phyloP scores from a whole-genome alignment of 1,139 yeast species.

The Suhomyces terraborum region DNA sequence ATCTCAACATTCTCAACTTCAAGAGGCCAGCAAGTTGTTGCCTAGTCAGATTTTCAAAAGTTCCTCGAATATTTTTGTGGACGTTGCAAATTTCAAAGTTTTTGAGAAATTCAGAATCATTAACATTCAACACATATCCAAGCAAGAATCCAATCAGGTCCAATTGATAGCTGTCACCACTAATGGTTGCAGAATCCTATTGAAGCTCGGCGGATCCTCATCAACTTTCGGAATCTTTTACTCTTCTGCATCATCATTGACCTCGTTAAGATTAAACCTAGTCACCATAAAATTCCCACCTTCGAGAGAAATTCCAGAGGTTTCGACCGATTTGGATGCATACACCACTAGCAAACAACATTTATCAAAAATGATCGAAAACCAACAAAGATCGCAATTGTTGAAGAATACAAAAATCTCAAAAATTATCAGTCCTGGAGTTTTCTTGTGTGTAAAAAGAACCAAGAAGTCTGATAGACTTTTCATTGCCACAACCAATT shows the following conservation, averaged over 20 bases:
- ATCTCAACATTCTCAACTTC: constrained; percentile 33
- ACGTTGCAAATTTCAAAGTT: constrained; percentile 43
- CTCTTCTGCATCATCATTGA: constrained; percentile 11
- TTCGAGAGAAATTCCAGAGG: constrained; percentile 59
- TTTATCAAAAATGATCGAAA: constrained; percentile 42
- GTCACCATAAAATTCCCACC: constrained; percentile 75
- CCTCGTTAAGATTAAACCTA: constrained; percentile 36
- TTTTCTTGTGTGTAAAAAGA: constrained; percentile 57
- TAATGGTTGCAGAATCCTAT: constrained; percentile 78
- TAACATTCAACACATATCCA: constrained; percentile 62
- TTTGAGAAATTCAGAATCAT: constrained; percentile 57
- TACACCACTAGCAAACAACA: constrained; percentile 46
- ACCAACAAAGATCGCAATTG: constrained; percentile 49
- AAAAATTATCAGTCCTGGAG: constrained; percentile 78
- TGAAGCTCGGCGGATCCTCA: constrained; percentile 46
- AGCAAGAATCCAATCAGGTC: constrained; percentile 65
- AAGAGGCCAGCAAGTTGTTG: constrained; percentile 43
- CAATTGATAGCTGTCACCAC: constrained; percentile 84
- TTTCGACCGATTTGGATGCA: constrained; percentile 51
- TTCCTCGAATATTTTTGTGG: constrained; percentile 57
- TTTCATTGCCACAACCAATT: constrained; percentile 80
- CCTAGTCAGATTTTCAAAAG: constrained; percentile 56
- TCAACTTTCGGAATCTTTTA: constrained; percentile 33
- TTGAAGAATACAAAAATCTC: constrained; percentile 50
- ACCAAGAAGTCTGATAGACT: constrained; percentile 52